A percentile compares a stretch with the other conserved stretches of the same genome.
phyloP scores from a whole-genome alignment of 2,329 filamentous ascomycete species.

The Fusarium begoniae region DNA sequence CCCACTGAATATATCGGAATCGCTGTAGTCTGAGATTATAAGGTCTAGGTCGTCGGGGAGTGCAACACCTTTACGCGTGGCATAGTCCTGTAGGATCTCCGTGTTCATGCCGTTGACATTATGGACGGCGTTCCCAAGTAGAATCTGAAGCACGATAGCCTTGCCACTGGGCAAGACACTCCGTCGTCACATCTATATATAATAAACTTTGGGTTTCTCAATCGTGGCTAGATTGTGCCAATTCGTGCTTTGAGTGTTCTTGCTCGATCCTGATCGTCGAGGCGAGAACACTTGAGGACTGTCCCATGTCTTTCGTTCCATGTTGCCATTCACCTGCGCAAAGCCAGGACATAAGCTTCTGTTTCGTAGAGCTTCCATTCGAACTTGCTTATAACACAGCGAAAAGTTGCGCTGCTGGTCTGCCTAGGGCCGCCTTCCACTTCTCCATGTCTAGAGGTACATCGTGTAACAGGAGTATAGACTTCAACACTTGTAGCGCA shows the following conservation, averaged over 20 bases:
- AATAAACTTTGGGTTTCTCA: too few species aligned
- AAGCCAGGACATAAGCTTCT: background rate
- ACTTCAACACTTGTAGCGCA: background rate
- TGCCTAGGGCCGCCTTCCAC: background rate
- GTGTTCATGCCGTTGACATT: too few species aligned
- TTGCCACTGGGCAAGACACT: too few species aligned
- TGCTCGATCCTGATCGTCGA: background rate
- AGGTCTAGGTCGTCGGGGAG: too few species aligned
- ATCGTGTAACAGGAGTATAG: background rate
- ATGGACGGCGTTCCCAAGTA: too few species aligned
- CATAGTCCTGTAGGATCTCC: too few species aligned
- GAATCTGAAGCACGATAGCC: too few species aligned
- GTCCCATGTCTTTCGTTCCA: background rate
- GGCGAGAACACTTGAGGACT: background rate
- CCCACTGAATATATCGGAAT: too few species aligned
- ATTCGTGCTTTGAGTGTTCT: background rate
- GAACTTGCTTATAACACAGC: background rate
- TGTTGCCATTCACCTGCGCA: background rate
- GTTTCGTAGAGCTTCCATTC: background rate
- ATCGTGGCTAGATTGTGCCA: background rate
- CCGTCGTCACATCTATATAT: too few species aligned
- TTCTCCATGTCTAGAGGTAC: too few species aligned
- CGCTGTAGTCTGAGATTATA: too few species aligned
- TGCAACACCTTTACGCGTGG: too few species aligned
- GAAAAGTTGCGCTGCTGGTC: background rate